Percentiles rank a stretch among this genome's conserved stretches.
phyloP scores from a whole-genome alignment of 176 grass and related monocot species.

The sorghum (Sorghum bicolor) region DNA sequence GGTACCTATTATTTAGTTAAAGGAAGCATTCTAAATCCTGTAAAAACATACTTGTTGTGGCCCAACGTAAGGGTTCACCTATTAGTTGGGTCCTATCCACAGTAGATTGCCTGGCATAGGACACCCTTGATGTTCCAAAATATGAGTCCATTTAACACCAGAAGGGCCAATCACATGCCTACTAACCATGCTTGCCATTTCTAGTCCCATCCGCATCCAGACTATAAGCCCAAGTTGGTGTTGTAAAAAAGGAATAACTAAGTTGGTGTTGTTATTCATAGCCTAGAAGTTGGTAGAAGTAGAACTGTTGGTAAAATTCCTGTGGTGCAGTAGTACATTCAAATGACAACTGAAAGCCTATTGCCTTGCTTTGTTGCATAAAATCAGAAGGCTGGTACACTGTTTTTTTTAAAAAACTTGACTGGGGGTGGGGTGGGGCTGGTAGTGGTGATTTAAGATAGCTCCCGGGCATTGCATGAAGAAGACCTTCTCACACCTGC shows the following conservation, averaged over 20 bases:
- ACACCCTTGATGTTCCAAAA: not conserved
- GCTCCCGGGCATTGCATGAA: not conserved
- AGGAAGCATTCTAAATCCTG: not conserved
- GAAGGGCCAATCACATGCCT: not conserved
- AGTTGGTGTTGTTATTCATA: slow-evolving; percentile 2
- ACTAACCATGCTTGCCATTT: not conserved
- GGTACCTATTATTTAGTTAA: slow-evolving; percentile 1
- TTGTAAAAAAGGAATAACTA: not conserved
- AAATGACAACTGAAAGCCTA: not conserved
- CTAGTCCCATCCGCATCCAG: not conserved
- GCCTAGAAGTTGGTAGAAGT: not conserved
- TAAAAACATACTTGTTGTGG: not conserved
- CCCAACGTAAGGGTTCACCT: not conserved
- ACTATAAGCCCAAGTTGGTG: not conserved
- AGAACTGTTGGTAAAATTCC: slow-evolving; percentile 1
- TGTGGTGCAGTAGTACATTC: not conserved
- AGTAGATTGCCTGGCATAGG: not conserved
- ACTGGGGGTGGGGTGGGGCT: not conserved
- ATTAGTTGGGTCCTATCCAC: not conserved
- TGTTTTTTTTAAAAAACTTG: not conserved
- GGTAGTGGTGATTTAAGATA: not conserved
- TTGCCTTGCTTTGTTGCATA: not conserved
- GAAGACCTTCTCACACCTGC: not conserved
- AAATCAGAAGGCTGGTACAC: slow-evolving; percentile 3
- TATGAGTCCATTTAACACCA: not conserved